Conservation (phyloP, 176 grass and related monocot species). For the Lolium rigidum region DNA sequence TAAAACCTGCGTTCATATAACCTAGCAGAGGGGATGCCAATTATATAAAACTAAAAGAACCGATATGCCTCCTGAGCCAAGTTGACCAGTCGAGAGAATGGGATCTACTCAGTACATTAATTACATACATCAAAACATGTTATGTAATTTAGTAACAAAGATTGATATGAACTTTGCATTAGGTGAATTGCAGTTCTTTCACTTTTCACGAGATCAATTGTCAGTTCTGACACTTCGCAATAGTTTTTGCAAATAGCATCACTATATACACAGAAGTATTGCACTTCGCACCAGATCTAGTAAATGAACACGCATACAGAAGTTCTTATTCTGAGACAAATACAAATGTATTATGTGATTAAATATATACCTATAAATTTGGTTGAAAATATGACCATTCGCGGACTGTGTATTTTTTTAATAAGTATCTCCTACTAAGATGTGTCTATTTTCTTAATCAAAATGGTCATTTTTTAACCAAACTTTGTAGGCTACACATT, state of each 20-base stretch:
- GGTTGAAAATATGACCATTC: background rate
- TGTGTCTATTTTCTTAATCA: too few species aligned
- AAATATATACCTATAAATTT: background rate
- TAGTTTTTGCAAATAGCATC: background rate
- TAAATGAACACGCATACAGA: background rate
- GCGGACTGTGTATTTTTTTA: too few species aligned
- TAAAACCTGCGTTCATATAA: conserved; percentile 9
- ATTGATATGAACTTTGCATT: background rate
- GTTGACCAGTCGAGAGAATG: background rate
- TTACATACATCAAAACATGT: background rate
- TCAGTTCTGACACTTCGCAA: background rate
- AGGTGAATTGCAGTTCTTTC: background rate
- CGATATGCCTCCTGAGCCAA: background rate
- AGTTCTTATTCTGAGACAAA: background rate
- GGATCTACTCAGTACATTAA: background rate
- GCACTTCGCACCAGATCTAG: background rate
- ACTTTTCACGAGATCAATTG: background rate
- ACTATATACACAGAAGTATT: background rate
- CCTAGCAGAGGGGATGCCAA: background rate
- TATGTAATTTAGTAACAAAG: background rate
- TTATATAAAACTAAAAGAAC: background rate
- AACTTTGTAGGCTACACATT: background rate
- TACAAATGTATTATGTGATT: background rate
- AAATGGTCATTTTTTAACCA: too few species aligned
- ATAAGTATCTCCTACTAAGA: too few species aligned